These are phyloP conservation scores for Ustilago bromivora DNA, from an alignment of 1,284 basidiomycete species.

Conservation along the genomic window DNA sequence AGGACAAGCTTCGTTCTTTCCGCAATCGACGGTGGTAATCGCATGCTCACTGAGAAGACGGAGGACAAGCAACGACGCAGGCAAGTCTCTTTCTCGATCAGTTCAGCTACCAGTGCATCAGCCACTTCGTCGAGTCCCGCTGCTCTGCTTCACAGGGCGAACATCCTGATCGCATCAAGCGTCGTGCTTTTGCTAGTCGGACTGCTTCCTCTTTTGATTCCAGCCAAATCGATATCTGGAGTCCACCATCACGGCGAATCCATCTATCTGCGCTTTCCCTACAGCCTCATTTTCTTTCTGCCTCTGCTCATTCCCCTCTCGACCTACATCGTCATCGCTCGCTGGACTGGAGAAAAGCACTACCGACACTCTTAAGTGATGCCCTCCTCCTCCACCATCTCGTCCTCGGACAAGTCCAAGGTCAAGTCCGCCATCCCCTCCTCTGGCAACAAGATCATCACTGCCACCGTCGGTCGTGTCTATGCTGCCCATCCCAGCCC, in stretches of 20 bases:
- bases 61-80: constrained; percentile 21
- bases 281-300: constrained; percentile 55
- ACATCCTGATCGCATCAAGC: constrained; percentile 29
- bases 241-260: background rate
- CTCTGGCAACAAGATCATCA: constrained; percentile 66
- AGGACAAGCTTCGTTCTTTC: background rate
- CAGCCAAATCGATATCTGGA: background rate
- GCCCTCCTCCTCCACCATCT: constrained; percentile 64
- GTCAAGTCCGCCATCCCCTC: constrained; percentile 66
- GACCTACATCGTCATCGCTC: constrained; percentile 63
- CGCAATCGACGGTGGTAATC: background rate
- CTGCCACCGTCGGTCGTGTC: constrained; percentile 66
- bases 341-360: constrained; percentile 63
- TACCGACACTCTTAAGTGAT: constrained; percentile 56
- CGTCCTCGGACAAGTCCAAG: constrained; percentile 66
- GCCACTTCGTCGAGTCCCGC: constrained; percentile 3
- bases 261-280: constrained; percentile 48
- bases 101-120: background rate
- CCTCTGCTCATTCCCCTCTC: constrained; percentile 62
- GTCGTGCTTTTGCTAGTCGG: constrained; percentile 29
- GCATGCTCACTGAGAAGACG: constrained; percentile 14
- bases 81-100: constrained; percentile 32
- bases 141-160: constrained; percentile 11
- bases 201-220: constrained; percentile 15
- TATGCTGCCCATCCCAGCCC: constrained; percentile 61